A percentile compares a stretch with the other conserved stretches of the same genome.
phyloP scores from a whole-genome alignment of 805 yeast species.

The Candida alai region DNA sequence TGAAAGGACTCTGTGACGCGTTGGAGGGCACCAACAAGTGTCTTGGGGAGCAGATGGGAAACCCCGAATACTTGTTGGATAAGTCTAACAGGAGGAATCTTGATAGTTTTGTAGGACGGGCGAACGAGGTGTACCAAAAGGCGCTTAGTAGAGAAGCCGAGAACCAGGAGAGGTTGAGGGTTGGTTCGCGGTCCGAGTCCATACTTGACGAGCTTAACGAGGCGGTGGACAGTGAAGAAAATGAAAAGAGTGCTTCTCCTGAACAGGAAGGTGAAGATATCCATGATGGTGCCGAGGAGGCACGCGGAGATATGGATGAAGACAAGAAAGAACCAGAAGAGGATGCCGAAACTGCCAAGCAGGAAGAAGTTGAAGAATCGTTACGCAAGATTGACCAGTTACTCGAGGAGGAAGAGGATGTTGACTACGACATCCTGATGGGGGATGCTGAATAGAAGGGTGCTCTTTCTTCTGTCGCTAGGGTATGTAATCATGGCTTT shows the following conservation, averaged over 20 bases:
- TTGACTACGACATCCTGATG: conserved; percentile 33
- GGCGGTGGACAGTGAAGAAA: conserved; percentile 3
- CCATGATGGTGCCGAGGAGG: not conserved
- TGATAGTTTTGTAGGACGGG: conserved; percentile 25
- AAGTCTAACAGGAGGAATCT: conserved; percentile 25
- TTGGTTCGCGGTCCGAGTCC: too few species aligned
- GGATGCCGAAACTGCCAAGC: conserved; percentile 2
- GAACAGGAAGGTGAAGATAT: not conserved
- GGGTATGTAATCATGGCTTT: too few species aligned
- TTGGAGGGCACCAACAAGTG: conserved; percentile 28
- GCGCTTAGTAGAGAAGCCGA: conserved; percentile 21
- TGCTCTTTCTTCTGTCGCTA: too few species aligned
- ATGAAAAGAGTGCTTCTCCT: conserved; percentile 1
- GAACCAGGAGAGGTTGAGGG: conserved; percentile 6
- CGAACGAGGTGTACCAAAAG: conserved; percentile 20
- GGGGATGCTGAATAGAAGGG: too few species aligned
- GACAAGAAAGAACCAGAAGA: conserved; percentile 3
- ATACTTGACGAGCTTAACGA: too few species aligned
- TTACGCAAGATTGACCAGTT: conserved; percentile 31
- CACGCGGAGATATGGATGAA: not conserved
- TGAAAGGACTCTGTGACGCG: conserved; percentile 31
- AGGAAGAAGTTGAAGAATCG: conserved; percentile 9
- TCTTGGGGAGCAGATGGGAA: conserved; percentile 18
- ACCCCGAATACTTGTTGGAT: conserved; percentile 32
- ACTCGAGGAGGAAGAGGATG: conserved; percentile 35